Evolutionary conservation across 768 basidiomycete genomes (phyloP).

Genomic region (Clavulina sp.): DNA sequence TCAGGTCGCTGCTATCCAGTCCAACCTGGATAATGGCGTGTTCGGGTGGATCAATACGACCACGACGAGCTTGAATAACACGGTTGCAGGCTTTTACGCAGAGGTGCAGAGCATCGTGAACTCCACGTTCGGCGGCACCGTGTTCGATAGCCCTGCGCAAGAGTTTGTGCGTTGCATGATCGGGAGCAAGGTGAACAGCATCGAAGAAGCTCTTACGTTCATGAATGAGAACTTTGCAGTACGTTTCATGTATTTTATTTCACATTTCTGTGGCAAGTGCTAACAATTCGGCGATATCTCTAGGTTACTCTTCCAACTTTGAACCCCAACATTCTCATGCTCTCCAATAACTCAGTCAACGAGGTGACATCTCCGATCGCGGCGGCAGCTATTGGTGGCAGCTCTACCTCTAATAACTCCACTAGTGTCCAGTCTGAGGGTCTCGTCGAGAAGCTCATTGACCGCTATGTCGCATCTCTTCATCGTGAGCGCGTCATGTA

Average conservation of each 20-base stretch:
- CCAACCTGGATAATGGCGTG: constrained; percentile 63
- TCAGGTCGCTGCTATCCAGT: constrained; percentile 52
- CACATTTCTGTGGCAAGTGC: neutral
- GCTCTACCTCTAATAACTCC: constrained; percentile 22
- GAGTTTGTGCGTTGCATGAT: constrained; percentile 82
- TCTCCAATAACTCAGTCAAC: constrained; percentile 52
- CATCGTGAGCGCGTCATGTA: constrained; percentile 77
- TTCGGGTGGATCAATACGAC: constrained; percentile 94
- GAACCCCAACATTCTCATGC: constrained; percentile 54
- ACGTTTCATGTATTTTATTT: neutral
- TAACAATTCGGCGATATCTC: neutral
- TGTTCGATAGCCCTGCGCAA: constrained; percentile 63
- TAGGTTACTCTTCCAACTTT: constrained; percentile 41
- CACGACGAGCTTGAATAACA: constrained; percentile 71
- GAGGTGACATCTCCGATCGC: constrained; percentile 69
- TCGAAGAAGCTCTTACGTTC: constrained; percentile 82
- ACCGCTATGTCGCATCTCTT: constrained; percentile 51
- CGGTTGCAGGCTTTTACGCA: constrained; percentile 70
- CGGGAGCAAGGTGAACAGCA: constrained; percentile 73
- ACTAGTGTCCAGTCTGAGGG: constrained; percentile 24
- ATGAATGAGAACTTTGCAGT: constrained; percentile 74
- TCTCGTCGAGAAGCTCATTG: constrained; percentile 54
- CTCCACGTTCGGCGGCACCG: constrained; percentile 65
- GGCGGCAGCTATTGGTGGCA: constrained; percentile 44
- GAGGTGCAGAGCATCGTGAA: constrained; percentile 68